Percentiles rank a stretch among this genome's conserved stretches.
These are phyloP conservation scores for Melaleuca quinquenervia DNA, from an alignment of 345 rosid genomes.

Conservation along the genomic window DNA sequence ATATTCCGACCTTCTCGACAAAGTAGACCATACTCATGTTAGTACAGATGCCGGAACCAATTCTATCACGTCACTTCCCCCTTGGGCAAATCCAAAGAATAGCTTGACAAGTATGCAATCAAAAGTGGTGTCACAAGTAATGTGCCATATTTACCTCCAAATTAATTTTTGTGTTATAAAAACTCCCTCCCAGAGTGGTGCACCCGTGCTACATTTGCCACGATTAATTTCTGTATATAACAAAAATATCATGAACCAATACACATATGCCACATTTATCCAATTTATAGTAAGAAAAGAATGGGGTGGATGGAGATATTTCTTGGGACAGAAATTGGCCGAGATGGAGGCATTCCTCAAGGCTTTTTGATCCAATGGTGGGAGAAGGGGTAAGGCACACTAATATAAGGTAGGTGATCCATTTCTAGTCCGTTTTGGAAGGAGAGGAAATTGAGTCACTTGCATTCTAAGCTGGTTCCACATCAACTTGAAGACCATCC, in stretches of 20 bases:
- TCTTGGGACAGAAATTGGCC: too few relatives aligned
- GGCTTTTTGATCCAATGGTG: too few relatives aligned
- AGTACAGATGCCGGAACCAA: background rate
- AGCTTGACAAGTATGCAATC: background rate
- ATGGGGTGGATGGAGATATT: too few relatives aligned
- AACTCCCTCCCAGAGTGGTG: accelerated
- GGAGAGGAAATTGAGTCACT: too few relatives aligned
- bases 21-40: background rate
- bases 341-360: too few relatives aligned
- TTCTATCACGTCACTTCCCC: background rate
- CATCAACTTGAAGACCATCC: too few relatives aligned
- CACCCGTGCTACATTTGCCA: accelerated
- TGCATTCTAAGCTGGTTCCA: too few relatives aligned
- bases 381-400: too few relatives aligned
- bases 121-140: background rate
- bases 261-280: accelerated
- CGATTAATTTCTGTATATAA: too few relatives aligned
- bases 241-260: accelerated
- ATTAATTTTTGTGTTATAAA: too few relatives aligned
- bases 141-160: accelerated
- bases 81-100: background rate
- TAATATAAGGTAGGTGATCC: too few relatives aligned
- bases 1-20: background rate
- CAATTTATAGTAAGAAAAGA: accelerated
- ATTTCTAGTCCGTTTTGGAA: too few relatives aligned